phyloP scores from a whole-genome alignment of 2,329 filamentous ascomycete genomes.

The Sclerotinia nivalis region DNA sequence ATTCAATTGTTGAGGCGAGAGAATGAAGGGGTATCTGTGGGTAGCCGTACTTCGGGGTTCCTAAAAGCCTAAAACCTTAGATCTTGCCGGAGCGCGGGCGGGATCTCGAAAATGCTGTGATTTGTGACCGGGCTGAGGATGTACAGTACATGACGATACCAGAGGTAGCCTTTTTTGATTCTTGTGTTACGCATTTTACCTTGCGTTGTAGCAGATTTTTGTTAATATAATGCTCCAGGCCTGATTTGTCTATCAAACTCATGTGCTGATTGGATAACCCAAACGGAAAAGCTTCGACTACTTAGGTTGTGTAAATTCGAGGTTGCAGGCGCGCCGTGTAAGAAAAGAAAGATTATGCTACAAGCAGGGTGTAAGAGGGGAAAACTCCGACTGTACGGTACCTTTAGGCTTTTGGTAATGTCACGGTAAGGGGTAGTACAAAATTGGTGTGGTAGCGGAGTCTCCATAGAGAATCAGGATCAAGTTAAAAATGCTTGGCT shows the following conservation, averaged over 20 bases:
- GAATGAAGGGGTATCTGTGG: constrained; percentile 19
- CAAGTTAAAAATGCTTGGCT: not conserved
- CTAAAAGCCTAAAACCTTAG: constrained; percentile 15
- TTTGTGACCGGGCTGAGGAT: constrained; percentile 20
- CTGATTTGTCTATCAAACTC: not conserved
- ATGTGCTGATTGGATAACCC: not conserved
- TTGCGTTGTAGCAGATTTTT: not conserved
- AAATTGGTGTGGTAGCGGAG: constrained; percentile 6
- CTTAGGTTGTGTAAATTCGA: constrained; percentile 13
- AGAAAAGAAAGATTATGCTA: not conserved
- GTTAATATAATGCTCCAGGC: not conserved
- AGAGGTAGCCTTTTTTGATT: not conserved
- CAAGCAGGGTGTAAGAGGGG: not conserved
- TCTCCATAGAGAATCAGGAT: not conserved
- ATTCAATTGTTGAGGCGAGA: constrained; percentile 12
- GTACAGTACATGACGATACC: constrained; percentile 19
- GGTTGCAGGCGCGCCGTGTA: constrained; percentile 17
- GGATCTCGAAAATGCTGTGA: constrained; percentile 19
- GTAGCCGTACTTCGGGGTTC: constrained; percentile 17
- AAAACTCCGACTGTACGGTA: constrained; percentile 11
- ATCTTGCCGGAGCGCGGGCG: constrained; percentile 17
- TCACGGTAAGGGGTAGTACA: constrained; percentile 15
- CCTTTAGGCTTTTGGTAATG: constrained; percentile 15
- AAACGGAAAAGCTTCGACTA: not conserved
- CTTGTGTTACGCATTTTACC: not conserved